Conservation (phyloP, 2,329 filamentous ascomycete genomes). For the Dothideomycetidae sp. region DNA sequence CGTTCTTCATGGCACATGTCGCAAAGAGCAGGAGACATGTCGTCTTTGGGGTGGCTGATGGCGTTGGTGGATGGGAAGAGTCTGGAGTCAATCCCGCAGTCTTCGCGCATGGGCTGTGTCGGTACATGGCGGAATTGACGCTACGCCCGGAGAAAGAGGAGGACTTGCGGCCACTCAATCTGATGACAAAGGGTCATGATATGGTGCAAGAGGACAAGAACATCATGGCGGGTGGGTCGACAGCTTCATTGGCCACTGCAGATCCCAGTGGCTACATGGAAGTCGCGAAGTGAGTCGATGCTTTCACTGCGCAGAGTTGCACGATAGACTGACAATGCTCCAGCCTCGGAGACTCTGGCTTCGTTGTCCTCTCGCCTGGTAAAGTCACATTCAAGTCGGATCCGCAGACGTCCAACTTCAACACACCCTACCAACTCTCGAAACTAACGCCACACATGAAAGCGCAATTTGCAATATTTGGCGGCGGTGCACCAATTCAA, state of each 20-base stretch:
- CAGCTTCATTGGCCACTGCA: slow-evolving; percentile 74
- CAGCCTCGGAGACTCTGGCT: slow-evolving; percentile 80
- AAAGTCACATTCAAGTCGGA: slow-evolving; percentile 71
- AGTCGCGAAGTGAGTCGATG: slow-evolving; percentile 54
- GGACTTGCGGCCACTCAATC: slow-evolving; percentile 39
- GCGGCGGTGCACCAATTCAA: slow-evolving; percentile 52
- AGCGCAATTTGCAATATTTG: slow-evolving; percentile 68
- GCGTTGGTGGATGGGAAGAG: slow-evolving; percentile 89
- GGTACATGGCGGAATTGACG: slow-evolving; percentile 64
- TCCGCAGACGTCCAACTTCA: slow-evolving; percentile 92
- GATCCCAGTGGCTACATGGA: slow-evolving; percentile 61
- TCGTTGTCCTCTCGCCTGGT: slow-evolving; percentile 71
- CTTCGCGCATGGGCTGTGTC: slow-evolving; percentile 86
- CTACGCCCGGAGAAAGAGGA: slow-evolving; percentile 41
- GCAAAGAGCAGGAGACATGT: slow-evolving; percentile 52
- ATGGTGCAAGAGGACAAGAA: slow-evolving; percentile 58
- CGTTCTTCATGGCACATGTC: slow-evolving; percentile 80
- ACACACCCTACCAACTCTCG: slow-evolving; percentile 89
- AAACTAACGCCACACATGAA: slow-evolving; percentile 70
- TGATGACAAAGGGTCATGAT: slow-evolving; percentile 78
- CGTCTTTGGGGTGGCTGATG: slow-evolving; percentile 82
- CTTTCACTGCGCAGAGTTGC: background rate
- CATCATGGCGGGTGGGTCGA: slow-evolving; percentile 75
- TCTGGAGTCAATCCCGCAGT: slow-evolving; percentile 87
- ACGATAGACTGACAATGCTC: slow-evolving; percentile 4